phyloP scores from a whole-genome alignment of 2,329 filamentous ascomycete genomes.

The Aquanectria penicillioides region DNA sequence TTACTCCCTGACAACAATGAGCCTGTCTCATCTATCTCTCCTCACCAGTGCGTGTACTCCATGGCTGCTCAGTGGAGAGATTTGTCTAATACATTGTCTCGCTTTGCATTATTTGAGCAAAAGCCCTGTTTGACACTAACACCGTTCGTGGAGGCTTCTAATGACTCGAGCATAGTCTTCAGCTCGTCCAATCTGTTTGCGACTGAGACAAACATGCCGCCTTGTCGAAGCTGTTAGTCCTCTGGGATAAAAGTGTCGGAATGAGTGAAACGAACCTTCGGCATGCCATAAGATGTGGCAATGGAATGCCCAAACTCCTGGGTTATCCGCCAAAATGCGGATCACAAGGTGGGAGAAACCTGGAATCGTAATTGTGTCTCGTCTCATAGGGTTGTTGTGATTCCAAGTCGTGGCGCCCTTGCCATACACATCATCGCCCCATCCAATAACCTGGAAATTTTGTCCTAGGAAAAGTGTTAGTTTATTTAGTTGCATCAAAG shows the following conservation, averaged over 20 bases:
- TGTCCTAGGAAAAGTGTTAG: constrained; percentile 49
- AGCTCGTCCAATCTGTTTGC: constrained; percentile 1
- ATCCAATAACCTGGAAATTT: constrained; percentile 55
- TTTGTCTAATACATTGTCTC: no score
- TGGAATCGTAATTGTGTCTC: constrained; percentile 54
- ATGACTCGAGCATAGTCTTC: neutral
- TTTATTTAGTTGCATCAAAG: no score
- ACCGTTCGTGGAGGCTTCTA: no score
- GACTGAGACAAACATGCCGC: constrained; percentile 11
- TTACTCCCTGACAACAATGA: no score
- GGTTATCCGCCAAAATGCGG: constrained; percentile 61
- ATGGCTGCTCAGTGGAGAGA: no score
- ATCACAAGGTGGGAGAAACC: constrained; percentile 59
- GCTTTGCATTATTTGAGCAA: no score
- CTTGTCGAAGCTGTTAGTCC: neutral
- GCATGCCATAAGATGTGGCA: constrained; percentile 64
- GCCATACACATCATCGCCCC: constrained; percentile 28
- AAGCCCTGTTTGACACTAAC: no score
- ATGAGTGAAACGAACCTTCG: constrained; percentile 39
- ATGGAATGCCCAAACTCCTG: constrained; percentile 62
- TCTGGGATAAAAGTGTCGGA: neutral
- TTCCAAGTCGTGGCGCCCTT: constrained; percentile 12
- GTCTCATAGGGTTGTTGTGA: constrained; percentile 31
- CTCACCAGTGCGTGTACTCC: no score
- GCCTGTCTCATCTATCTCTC: no score